Percentiles rank a stretch among this genome's conserved stretches.
These are phyloP conservation scores for Pythium periplocum DNA, from an alignment of 352 stramenopile species.

Conservation along the genomic window DNA sequence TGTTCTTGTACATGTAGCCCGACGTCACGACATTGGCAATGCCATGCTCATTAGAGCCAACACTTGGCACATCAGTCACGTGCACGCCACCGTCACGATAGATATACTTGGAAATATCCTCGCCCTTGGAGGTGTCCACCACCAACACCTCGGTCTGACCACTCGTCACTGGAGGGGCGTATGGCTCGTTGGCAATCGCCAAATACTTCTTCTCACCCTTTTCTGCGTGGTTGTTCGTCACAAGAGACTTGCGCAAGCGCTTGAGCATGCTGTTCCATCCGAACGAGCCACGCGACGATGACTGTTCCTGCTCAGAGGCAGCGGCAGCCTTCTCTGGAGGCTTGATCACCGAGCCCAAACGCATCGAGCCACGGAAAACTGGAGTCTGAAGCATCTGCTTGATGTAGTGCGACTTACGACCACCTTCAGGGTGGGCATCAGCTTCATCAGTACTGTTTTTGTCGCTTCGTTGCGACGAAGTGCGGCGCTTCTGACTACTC, in stretches of 20 bases:
- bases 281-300: constrained; percentile 42
- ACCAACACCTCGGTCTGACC: constrained; percentile 67
- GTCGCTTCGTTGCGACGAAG: constrained; percentile 10
- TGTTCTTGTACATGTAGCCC: constrained; percentile 90
- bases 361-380: constrained; percentile 78
- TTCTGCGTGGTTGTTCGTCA: constrained; percentile 43
- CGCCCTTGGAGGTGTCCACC: constrained; percentile 71
- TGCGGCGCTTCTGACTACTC: constrained; percentile 11
- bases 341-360: constrained; percentile 70
- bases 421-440: constrained; percentile 17
- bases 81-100: constrained; percentile 68
- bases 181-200: constrained; percentile 68
- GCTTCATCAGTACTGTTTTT: constrained; percentile 7
- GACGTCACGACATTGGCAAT: constrained; percentile 61
- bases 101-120: constrained; percentile 80
- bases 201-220: constrained; percentile 70
- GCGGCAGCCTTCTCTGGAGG: constrained; percentile 43
- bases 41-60: constrained; percentile 13
- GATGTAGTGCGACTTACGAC: constrained; percentile 78
- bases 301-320: constrained; percentile 22
- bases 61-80: constrained; percentile 45
- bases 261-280: constrained; percentile 83
- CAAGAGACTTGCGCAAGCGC: constrained; percentile 69
- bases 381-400: constrained; percentile 83
- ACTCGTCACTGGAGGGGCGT: constrained; percentile 36